Base-by-base conservation (phyloP, 768 basidiomycete genomes). In the Mycena latifolia region DNA sequence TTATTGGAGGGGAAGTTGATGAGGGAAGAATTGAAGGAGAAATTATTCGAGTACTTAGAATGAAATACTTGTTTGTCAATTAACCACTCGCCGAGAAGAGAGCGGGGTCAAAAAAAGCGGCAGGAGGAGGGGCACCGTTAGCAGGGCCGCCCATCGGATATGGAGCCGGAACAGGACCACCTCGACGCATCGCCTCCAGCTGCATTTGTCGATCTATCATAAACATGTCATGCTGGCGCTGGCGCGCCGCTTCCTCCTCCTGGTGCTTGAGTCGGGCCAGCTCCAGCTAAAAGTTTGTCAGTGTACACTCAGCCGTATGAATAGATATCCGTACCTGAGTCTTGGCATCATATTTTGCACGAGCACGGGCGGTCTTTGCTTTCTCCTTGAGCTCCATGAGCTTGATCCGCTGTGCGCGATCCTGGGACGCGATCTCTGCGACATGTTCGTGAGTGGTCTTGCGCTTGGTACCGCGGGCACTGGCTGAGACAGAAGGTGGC, bases 171-270 rank as follows among this genome's bases (percentile, higher is more conserved):
- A 11, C 6, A 33, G 11, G 31, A 33, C n/a, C n/a, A 11, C 31
- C 31, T 11, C 31, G 31, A 33, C 55, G 55, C 4, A 55, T 28
- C 8, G 17, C 39, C 35, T 62, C 61, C 22, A 67, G 48, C 46
- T 67, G 46, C 25, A 66, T 56, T 37, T 69, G 65, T 9, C 39
- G 29, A 3, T 56, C 54, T 11, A 61, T 33, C 54, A 65, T 66
- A 17, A 33, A 7, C 9, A 68, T 5, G 20, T 67, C 50, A 43
- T 68, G 66, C 61, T 56, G 28, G 41, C 47, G 66, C 35, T 68
- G 55, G 1, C 29, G 45, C 8, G 12, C 66, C 11, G 62, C 65
- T 22, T 71, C 33, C 15, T 27, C 7, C 12, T 24, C 4, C 25
- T 47, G 46, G 12, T 47, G 56, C 29, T 64, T 15, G 61, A 70